Evolutionary conservation across 768 basidiomycete species (phyloP), one percentile per base, ranked within the genome.

Genomic region (Podaxis sp.): DNA sequence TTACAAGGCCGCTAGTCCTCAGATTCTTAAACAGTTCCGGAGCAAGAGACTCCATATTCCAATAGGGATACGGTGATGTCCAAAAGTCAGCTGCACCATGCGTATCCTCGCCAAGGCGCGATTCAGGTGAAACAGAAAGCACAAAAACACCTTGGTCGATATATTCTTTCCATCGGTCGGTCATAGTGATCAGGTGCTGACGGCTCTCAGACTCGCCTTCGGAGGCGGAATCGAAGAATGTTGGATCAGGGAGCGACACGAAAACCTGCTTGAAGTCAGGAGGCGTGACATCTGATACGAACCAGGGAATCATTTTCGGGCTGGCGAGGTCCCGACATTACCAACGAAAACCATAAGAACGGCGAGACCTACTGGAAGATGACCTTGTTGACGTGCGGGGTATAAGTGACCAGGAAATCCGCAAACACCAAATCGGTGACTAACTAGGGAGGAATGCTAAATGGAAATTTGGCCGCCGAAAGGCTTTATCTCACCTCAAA

Each of bases 301-400:
- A 99, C 95, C 96, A 99, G 0, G 96, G 96, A 57, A 98, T 90
- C 8, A 91, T 78, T 73, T 99, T 98, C 0, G 95, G 93, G 76
- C 95, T 96, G 64, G 66, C n/a, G 15, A 24, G 42, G 13, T 15
- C 15, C 26, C 63, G 38, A 59, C 8, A 12, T 61, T 2, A 39
- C 26, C 49, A 2, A 61, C 42, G 28, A 30, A 39, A 36, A 63
- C 7, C 13, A 12, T 22, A 19, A 28, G 8, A 51, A 12, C 22
- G 22, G 7, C 17, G 17, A 40, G 15, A 81, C 86, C 63, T 56
- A 96, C 95, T 99, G 96, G 76, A 98, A 97, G 60, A 93, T 86
- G 28, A 96, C 91, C 67, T 84, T 82, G 12, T 83, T 82, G 55
- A 95, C 84, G 71, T 90, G 89, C 0, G 94, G 91, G 0, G 96